Conservation (phyloP, 441 rosid species). For the Populus trichocarpa region DNA sequence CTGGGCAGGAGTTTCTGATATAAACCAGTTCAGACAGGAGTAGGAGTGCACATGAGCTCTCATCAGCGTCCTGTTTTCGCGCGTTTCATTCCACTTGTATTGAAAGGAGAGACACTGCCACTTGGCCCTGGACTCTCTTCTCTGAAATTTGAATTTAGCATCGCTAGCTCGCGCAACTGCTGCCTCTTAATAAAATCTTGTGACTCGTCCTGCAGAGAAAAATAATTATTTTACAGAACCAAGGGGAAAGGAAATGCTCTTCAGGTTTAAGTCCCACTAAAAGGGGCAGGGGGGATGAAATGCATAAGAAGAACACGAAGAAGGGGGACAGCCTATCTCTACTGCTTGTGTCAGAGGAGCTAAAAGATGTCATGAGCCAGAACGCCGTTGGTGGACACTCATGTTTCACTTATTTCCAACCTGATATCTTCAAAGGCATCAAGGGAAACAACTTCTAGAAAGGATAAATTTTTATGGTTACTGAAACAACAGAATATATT, state of each 20-base stretch:
- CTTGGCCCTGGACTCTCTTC: conserved; percentile 98
- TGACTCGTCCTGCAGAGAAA: conserved; percentile 68
- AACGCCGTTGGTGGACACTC: not conserved
- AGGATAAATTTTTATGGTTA: not conserved
- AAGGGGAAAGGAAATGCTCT: not conserved
- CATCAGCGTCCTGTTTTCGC: conserved; percentile 88
- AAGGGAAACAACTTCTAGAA: not conserved
- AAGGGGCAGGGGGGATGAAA: not conserved
- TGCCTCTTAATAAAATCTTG: conserved; percentile 92
- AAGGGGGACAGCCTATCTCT: too few relatives aligned
- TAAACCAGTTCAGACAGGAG: conserved; percentile 13
- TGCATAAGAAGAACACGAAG: not conserved
- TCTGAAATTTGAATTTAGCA: conserved; percentile 82
- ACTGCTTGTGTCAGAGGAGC: too few relatives aligned
- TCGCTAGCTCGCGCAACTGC: conserved; percentile 83
- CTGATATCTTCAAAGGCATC: not conserved
- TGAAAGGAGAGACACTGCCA: conserved; percentile 86
- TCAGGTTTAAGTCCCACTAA: not conserved
- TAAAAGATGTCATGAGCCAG: not conserved
- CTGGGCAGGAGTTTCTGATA: conserved; percentile 24
- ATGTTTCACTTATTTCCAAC: not conserved
- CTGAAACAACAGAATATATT: not conserved
- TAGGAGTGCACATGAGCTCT: conserved; percentile 8
- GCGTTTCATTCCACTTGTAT: conserved; percentile 90
- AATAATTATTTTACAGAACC: not conserved